These are phyloP conservation scores for Kokia cookei DNA, from an alignment of 441 rosid species.

Conservation along the genomic window DNA sequence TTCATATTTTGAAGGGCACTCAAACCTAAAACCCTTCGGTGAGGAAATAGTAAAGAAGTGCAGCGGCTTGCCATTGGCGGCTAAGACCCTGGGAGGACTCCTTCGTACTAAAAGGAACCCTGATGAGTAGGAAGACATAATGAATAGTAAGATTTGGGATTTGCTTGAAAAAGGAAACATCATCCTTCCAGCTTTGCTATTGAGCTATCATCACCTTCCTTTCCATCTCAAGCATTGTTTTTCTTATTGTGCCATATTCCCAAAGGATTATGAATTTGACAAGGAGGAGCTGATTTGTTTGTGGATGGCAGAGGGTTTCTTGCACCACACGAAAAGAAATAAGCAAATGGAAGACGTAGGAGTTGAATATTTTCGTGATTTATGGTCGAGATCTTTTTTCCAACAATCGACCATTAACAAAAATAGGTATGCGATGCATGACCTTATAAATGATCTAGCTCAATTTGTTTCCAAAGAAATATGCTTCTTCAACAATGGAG, in stretches of 20 bases:
- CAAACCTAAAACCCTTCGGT: not conserved
- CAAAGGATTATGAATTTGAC: conserved; percentile 16
- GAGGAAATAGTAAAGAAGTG: conserved; percentile 7
- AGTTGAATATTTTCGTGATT: conserved; percentile 3
- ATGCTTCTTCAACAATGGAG: not conserved
- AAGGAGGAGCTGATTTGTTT: conserved; percentile 5
- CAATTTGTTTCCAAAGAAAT: not conserved
- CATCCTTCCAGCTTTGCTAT: conserved; percentile 10
- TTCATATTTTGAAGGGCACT: not conserved
- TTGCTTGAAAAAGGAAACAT: not conserved
- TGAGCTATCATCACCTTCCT: conserved; percentile 13
- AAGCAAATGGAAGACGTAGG: conserved; percentile 11
- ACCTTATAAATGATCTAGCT: conserved; percentile 17
- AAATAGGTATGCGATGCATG: conserved; percentile 13
- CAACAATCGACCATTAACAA: not conserved
- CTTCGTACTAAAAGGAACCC: not conserved
- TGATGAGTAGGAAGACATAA: conserved; percentile 5
- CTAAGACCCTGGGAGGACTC: conserved; percentile 10
- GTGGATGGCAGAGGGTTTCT: conserved; percentile 24
- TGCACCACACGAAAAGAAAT: not conserved
- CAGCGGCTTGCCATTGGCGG: conserved; percentile 11
- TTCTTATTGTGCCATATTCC: conserved; percentile 16
- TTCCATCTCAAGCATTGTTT: conserved; percentile 3
- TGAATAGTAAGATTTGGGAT: conserved; percentile 8
- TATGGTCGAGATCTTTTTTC: conserved; percentile 11